Percentiles rank a stretch among this genome's conserved stretches.
phyloP scores from a whole-genome alignment of 2,329 filamentous ascomycete genomes.

The Elsinoe fawcettii region DNA sequence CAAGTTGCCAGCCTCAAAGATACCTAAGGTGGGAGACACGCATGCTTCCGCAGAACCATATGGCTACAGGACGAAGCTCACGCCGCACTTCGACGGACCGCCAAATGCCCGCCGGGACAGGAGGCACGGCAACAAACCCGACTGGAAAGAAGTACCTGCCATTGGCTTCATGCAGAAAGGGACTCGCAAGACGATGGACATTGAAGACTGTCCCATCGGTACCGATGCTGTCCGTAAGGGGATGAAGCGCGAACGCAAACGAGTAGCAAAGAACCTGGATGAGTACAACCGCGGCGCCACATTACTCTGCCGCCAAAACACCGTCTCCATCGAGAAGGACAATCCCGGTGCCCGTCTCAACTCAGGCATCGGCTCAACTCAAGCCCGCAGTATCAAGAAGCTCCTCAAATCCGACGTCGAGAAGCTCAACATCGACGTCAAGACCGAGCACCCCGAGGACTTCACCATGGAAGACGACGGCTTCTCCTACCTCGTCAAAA shows the following conservation, averaged over 20 bases:
- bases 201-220: slow-evolving; percentile 94
- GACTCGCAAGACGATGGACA: slow-evolving; percentile 73
- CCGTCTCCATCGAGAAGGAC: slow-evolving; percentile 54
- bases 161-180: slow-evolving; percentile 90
- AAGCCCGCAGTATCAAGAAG: slow-evolving; percentile 7
- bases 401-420: slow-evolving; percentile 7
- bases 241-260: slow-evolving; percentile 67
- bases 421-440: slow-evolving; percentile 17
- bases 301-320: slow-evolving; percentile 80
- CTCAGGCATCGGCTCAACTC: not conserved
- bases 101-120: slow-evolving; percentile 44
- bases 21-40: slow-evolving; percentile 73
- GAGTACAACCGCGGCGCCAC: slow-evolving; percentile 78
- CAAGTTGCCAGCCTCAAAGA: slow-evolving; percentile 62
- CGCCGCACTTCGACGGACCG: slow-evolving; percentile 86
- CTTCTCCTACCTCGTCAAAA: slow-evolving; percentile 67
- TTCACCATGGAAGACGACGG: slow-evolving; percentile 51
- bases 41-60: slow-evolving; percentile 87
- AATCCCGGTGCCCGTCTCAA: slow-evolving; percentile 20
- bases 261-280: slow-evolving; percentile 61
- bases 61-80: slow-evolving; percentile 92
- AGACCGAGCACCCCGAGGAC: slow-evolving; percentile 34
- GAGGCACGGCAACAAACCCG: slow-evolving; percentile 45
- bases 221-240: slow-evolving; percentile 77
- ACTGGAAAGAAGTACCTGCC: slow-evolving; percentile 59